Base-by-base conservation (phyloP, 2,329 filamentous ascomycete species). In the Incumbomyces delicatus region DNA sequence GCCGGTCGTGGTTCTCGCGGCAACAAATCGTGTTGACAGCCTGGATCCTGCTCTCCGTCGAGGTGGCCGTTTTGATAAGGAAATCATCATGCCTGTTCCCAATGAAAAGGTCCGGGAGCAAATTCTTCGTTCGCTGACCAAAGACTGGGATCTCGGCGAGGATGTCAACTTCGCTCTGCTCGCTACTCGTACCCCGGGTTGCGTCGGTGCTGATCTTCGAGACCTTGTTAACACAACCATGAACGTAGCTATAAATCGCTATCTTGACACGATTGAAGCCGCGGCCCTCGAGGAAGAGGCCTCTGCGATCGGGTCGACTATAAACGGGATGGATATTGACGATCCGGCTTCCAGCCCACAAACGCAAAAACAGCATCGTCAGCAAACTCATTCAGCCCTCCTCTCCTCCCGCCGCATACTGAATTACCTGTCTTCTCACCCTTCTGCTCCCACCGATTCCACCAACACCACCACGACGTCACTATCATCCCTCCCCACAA, bases 201-300 rank as follows among this genome's bases (percentile, higher is more conserved):
- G 92, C 56, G 90, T 98, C 0, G 90, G 89, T 10, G 86, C 87
- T 5, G 92, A 98, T 69, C 69, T 98, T 3, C 80, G 85, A 52
- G 83, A 83, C 58, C 67, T 84, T 2, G 79, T 82, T 2, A 77
- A 77, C 34, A 82, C 81, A 44, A 80, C 80, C 2, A 78, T 78
- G 4, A 72, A 76, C 5, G 75, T 76, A 57, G 78, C 78, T n/a
- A 81, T 83, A 61, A 74, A 79, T 52, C 67, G 74, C 32, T 80
- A 76, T 53, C 65, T 78, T 22, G 66, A 73, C 44, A 70, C 77
- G 10, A 61, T 82, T 13, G 71, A 71, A 56, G 42, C 37, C n/a
- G 58, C 60, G 1, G 60, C 42, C 12, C 20, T 20, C 2, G n/a
- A 29, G 14, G 32, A 37, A 13, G 30, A 37, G 7, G n/a, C 17